phyloP scores from a whole-genome alignment of 805 yeast genomes.

The Phaffomyces antillensis region DNA sequence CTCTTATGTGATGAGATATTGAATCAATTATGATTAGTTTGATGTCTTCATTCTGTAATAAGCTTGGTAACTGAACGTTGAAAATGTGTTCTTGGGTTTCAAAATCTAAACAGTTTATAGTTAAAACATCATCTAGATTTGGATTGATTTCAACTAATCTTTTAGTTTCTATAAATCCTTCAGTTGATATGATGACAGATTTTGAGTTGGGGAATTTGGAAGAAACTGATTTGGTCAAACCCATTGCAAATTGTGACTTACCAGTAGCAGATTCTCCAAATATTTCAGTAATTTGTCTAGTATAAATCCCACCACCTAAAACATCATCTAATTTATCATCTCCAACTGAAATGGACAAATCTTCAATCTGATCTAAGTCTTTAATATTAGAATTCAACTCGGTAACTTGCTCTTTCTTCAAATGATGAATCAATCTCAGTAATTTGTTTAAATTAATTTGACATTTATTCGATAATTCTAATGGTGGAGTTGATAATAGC shows the following conservation, averaged over 20 bases:
- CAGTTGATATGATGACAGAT: slow-evolving; percentile 76
- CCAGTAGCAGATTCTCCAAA: slow-evolving; percentile 85
- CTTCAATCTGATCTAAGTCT: background rate
- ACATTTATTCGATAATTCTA: slow-evolving; percentile 27
- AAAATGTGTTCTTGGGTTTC: slow-evolving; percentile 71
- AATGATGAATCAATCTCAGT: slow-evolving; percentile 3
- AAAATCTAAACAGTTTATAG: slow-evolving; percentile 56
- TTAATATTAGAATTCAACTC: slow-evolving; percentile 15
- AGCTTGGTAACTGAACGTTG: slow-evolving; percentile 58
- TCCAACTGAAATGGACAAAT: slow-evolving; percentile 41
- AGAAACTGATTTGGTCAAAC: slow-evolving; percentile 54
- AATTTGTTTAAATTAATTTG: slow-evolving; percentile 23
- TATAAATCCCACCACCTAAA: slow-evolving; percentile 50
- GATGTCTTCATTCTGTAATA: slow-evolving; percentile 34
- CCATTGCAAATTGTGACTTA: slow-evolving; percentile 73
- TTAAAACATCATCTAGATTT: slow-evolving; percentile 36
- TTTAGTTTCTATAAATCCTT: slow-evolving; percentile 60
- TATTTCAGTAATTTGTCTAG: slow-evolving; percentile 60
- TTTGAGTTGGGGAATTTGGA: slow-evolving; percentile 36
- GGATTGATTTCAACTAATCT: slow-evolving; percentile 46
- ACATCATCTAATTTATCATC: slow-evolving; percentile 40
- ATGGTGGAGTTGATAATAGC: slow-evolving; percentile 30
- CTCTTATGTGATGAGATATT: slow-evolving; percentile 72
- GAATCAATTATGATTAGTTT: slow-evolving; percentile 72
- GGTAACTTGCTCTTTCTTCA: slow-evolving; percentile 22